Conservation (phyloP, 2,329 filamentous ascomycete species). For the Trichoderma arundinaceum region DNA sequence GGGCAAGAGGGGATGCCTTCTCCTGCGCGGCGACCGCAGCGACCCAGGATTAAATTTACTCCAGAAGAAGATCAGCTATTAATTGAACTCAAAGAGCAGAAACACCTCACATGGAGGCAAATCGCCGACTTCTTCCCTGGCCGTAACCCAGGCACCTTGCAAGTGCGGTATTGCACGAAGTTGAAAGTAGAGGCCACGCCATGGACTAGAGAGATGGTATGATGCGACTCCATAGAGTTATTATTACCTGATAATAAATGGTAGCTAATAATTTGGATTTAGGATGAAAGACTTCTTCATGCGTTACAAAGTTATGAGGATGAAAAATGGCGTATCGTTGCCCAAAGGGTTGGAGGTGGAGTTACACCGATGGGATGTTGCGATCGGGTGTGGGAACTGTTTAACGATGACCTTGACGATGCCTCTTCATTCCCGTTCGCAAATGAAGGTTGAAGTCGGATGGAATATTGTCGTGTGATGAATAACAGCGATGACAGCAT, state of each 20-base stretch:
- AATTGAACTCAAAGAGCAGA: slow-evolving; percentile 91
- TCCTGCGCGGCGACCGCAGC: slow-evolving; percentile 79
- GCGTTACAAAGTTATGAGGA: slow-evolving; percentile 85
- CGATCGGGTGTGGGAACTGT: slow-evolving; percentile 74
- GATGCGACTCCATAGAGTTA: slow-evolving; percentile 40
- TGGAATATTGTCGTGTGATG: background rate
- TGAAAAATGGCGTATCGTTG: slow-evolving; percentile 91
- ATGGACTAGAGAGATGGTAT: slow-evolving; percentile 93
- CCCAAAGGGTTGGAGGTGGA: slow-evolving; percentile 87
- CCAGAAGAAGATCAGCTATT: slow-evolving; percentile 87
- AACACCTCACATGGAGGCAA: slow-evolving; percentile 95
- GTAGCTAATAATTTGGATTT: slow-evolving; percentile 17
- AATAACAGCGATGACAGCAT: background rate
- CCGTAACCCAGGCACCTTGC: slow-evolving; percentile 84
- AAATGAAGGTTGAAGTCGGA: slow-evolving; percentile 41
- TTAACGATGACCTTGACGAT: slow-evolving; percentile 49
- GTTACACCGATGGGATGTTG: slow-evolving; percentile 88
- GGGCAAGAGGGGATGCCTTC: slow-evolving; percentile 86
- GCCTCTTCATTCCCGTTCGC: slow-evolving; percentile 64
- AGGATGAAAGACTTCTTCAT: slow-evolving; percentile 78
- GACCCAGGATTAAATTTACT: slow-evolving; percentile 92
- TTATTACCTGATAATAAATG: background rate
- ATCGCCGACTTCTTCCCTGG: slow-evolving; percentile 96
- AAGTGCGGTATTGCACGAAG: slow-evolving; percentile 94
- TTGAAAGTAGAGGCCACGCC: slow-evolving; percentile 90